A percentile compares a stretch with the other conserved stretches of the same genome.
These are phyloP conservation scores for Phytophthora quininea DNA, from an alignment of 352 stramenopile genomes.

Conservation along the genomic window DNA sequence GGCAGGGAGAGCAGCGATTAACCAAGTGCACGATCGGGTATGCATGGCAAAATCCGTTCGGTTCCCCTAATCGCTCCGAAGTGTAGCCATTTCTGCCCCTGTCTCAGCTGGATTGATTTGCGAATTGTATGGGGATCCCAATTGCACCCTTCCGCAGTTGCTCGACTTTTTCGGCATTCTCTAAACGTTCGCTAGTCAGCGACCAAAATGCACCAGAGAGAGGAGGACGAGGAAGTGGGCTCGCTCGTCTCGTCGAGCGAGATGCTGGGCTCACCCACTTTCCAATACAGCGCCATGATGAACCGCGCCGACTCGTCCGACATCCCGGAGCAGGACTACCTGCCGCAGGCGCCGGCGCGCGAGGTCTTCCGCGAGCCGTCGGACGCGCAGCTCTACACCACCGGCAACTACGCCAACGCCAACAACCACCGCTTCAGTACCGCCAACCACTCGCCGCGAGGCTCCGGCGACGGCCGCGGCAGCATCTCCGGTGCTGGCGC, in stretches of 20 bases:
- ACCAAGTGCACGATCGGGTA: background rate
- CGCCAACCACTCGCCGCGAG: conserved; percentile 12
- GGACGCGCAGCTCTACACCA: conserved; percentile 21
- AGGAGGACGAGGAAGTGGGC: conserved; percentile 13
- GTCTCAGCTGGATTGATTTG: conserved; percentile 1
- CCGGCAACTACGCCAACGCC: conserved; percentile 1
- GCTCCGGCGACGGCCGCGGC: conserved; percentile 10
- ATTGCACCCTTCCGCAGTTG: conserved; percentile 1
- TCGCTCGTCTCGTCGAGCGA: conserved; percentile 33
- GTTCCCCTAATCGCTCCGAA: background rate
- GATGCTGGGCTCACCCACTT: conserved; percentile 38
- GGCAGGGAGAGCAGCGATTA: background rate
- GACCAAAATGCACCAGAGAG: no score
- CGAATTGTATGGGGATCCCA: conserved; percentile 2
- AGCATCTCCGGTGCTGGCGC: conserved; percentile 9
- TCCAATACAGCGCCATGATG: conserved; percentile 32
- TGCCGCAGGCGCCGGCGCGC: conserved; percentile 24
- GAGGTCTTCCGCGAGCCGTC: conserved; percentile 27
- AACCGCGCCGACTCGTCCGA: conserved; percentile 34
- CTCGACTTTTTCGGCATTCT: conserved; percentile 11
- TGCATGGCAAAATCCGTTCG: background rate
- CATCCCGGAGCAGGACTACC: conserved; percentile 28
- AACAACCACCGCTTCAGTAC: conserved; percentile 16
- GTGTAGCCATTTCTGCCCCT: background rate
- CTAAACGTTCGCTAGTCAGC: no score